These are phyloP conservation scores for Hortiboletus campestris DNA, from an alignment of 768 basidiomycete species.

Conservation along the genomic window DNA sequence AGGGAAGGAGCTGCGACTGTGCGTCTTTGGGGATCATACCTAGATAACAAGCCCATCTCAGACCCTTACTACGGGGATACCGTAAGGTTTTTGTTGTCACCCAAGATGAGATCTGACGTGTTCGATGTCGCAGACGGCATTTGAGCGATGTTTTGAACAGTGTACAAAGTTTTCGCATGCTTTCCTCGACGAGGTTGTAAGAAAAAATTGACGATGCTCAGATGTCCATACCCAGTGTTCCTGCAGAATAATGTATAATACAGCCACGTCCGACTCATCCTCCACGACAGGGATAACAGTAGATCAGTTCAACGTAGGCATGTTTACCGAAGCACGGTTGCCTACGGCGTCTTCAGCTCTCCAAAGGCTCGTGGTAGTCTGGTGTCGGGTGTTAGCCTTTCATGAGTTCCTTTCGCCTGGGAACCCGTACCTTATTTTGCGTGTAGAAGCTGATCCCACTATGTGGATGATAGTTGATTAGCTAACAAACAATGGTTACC, in stretches of 20 bases:
- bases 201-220: conserved; percentile 23
- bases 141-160: conserved; percentile 76
- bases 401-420: neutral
- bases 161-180: conserved; percentile 73
- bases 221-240: neutral
- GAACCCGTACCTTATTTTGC: conserved; percentile 72
- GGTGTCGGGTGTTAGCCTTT: conserved; percentile 7
- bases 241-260: conserved; percentile 6
- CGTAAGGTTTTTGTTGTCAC: conserved; percentile 36
- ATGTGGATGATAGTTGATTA: conserved; percentile 3
- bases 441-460: conserved; percentile 96
- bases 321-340: conserved; percentile 77
- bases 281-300: neutral
- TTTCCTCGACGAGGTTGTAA: conserved; percentile 66
- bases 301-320: conserved; percentile 67
- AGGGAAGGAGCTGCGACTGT: conserved; percentile 58
- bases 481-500: neutral
- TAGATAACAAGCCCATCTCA: conserved; percentile 65
- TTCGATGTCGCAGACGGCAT: conserved; percentile 51
- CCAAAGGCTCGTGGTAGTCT: conserved; percentile 95
- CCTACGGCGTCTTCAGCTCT: conserved; percentile 80
- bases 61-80: conserved; percentile 85
- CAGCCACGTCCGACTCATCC: conserved; percentile 1
- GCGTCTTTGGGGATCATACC: conserved; percentile 78
- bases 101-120: conserved; percentile 1